Conservation (phyloP, 2,329 filamentous ascomycete species). For the Calonectria naviculata region DNA sequence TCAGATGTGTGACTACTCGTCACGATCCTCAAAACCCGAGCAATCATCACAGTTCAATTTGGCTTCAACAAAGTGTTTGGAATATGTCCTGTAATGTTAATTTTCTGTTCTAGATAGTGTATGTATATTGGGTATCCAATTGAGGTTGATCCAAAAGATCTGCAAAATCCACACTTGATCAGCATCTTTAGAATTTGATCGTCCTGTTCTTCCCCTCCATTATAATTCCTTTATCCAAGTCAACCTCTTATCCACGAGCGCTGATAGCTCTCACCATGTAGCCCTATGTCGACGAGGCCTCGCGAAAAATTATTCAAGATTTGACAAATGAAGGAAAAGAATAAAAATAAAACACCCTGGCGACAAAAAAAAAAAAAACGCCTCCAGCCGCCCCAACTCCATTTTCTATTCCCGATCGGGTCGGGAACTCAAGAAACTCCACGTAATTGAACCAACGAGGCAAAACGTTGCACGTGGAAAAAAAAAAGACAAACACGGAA, state of each 20-base stretch:
- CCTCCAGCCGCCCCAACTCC: slow-evolving; percentile 4
- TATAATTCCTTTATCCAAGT: not conserved
- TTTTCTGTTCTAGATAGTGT: not conserved
- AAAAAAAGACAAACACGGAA: not conserved
- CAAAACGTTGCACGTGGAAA: not conserved
- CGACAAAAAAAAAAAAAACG: not conserved
- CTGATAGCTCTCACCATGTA: not conserved
- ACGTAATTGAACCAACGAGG: not conserved
- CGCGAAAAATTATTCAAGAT: not conserved
- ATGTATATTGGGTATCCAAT: slow-evolving; percentile 20
- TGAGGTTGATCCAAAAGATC: not conserved
- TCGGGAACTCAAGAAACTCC: slow-evolving; percentile 1
- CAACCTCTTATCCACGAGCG: not conserved
- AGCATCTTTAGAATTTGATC: not conserved
- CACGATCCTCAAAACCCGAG: too few relatives aligned
- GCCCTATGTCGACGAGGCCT: not conserved
- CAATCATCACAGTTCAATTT: too few relatives aligned
- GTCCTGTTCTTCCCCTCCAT: not conserved
- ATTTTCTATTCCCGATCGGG: not conserved
- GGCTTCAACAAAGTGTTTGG: not conserved
- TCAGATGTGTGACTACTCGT: too few relatives aligned
- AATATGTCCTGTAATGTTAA: not conserved
- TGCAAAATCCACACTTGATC: not conserved
- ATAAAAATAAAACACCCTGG: not conserved
- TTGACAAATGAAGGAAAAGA: not conserved